These are phyloP conservation scores for Centaurea solstitialis DNA, from an alignment of 129 eudicot species.

Conservation along the genomic window DNA sequence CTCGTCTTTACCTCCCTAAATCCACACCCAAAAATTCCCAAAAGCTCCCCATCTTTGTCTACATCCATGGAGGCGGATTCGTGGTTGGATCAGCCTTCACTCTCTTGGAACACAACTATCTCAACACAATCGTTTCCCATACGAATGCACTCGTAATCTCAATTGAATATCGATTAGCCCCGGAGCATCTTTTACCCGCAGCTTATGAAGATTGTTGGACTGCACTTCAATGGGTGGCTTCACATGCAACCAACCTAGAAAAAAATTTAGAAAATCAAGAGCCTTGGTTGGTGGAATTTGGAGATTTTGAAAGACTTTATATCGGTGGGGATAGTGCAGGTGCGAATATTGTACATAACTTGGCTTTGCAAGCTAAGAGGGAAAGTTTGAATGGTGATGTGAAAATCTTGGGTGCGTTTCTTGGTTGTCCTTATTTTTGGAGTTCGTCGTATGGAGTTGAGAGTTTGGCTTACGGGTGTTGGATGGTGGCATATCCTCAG, in stretches of 20 bases:
- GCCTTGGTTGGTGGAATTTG: constrained; percentile 23
- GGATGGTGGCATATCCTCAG: constrained; percentile 32
- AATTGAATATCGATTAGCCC: constrained; percentile 44
- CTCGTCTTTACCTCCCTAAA: constrained; percentile 29
- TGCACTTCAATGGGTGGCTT: constrained; percentile 43
- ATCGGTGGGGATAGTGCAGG: constrained; percentile 50
- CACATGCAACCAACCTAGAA: constrained; percentile 9
- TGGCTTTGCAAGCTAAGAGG: constrained; percentile 20
- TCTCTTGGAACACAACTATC: constrained; percentile 9
- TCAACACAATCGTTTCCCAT: not conserved
- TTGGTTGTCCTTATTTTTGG: constrained; percentile 31
- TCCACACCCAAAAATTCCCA: not conserved
- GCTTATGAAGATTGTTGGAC: constrained; percentile 58
- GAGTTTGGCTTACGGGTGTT: constrained; percentile 14
- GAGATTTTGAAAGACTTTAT: constrained; percentile 31
- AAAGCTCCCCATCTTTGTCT: constrained; percentile 18
- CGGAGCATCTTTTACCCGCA: constrained; percentile 48
- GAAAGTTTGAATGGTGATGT: constrained; percentile 16
- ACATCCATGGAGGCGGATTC: constrained; percentile 30
- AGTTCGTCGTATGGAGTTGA: not conserved
- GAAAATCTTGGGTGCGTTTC: constrained; percentile 26
- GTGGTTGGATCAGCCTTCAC: constrained; percentile 16
- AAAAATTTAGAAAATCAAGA: not conserved
- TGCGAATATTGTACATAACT: constrained; percentile 38
- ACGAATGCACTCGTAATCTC: constrained; percentile 17